phyloP scores from a whole-genome alignment of 106 monocot genomes.

The Acorus calamus region DNA sequence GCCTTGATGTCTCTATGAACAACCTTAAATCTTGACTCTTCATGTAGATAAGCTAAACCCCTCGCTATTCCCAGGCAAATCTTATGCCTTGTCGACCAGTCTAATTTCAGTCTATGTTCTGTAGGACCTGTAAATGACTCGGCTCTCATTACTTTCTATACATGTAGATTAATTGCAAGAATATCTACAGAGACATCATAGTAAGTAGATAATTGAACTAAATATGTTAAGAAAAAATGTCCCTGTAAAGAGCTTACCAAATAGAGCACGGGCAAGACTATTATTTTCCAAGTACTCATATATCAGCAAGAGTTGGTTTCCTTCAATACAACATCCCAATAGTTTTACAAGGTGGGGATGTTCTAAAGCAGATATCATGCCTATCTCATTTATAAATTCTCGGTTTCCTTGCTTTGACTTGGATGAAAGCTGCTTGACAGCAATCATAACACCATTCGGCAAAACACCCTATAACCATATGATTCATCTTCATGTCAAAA shows the following conservation, averaged over 20 bases:
- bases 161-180: too few relatives aligned
- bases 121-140: not conserved
- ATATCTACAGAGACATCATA: too few relatives aligned
- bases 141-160: too few relatives aligned
- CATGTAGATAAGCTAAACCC: constrained; percentile 37
- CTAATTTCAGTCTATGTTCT: constrained; percentile 24
- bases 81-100: constrained; percentile 32
- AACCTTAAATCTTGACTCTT: constrained; percentile 43
- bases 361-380: constrained; percentile 18
- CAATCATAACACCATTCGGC: constrained; percentile 9
- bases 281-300: constrained; percentile 26
- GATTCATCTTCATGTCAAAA: not conserved
- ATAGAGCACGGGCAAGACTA: not conserved
- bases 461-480: constrained; percentile 6
- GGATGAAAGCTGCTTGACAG: constrained; percentile 21
- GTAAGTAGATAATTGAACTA: too few relatives aligned
- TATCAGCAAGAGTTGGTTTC: constrained; percentile 15
- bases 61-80: constrained; percentile 40
- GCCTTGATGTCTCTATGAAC: constrained; percentile 8
- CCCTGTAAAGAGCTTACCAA: not conserved
- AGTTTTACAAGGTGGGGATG: constrained; percentile 21
- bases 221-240: not conserved
- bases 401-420: constrained; percentile 20
- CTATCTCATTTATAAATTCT: constrained; percentile 18
- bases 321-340: constrained; percentile 20